Evolutionary conservation across 306 rosid species (phyloP), one percentile per base, ranked within the genome.

Genomic region (Senna siamea): DNA sequence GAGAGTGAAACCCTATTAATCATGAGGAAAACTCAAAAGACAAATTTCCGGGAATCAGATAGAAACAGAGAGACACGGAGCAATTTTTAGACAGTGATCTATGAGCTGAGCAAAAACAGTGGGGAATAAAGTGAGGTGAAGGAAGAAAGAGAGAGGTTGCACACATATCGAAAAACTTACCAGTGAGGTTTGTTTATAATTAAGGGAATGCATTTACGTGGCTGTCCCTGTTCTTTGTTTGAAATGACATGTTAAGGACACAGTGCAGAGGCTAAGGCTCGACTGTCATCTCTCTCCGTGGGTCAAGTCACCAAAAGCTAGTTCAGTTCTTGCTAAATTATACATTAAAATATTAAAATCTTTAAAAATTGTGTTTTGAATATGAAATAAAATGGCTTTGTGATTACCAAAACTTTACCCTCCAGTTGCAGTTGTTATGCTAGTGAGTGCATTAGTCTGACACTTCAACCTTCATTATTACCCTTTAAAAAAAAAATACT

Each of bases 201-300:
- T 80, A 73, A 71, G 77, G 86, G 17, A 5, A 4, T 84, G 88
- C 85, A 90, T 86, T 93, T 89, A 90, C 96, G 85, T 79, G 52
- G 9, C 20, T 93, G 92, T 93, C 97, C 97, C 88, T 87, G 18
- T 46, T 75, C 69, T 82, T 84, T 76, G 66, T 76, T 63, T 56
- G 83, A 86, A 84, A 80, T 85, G 89, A 90, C 89, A 63, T 73
- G 41, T 73, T 80, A 55, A 85, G 78, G 51, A 19, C 34, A 19
- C 15, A 40, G 34, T 11, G 34, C 69, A 10, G 51, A 22, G 32
- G 51, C 51, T 44, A 11, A 44, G 50, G n/a, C 67, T 61, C 47
- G 1, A 4, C 67, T 61, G 47, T 61, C 67, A 35, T 17, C 28
- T 61, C 4, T 18, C n/a, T n/a, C n/a, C n/a, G n/a, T n/a, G n/a